These are phyloP conservation scores for Backusella australiensis DNA, from an alignment of 192 early-diverging fungal genomes.

Conservation along the genomic window DNA sequence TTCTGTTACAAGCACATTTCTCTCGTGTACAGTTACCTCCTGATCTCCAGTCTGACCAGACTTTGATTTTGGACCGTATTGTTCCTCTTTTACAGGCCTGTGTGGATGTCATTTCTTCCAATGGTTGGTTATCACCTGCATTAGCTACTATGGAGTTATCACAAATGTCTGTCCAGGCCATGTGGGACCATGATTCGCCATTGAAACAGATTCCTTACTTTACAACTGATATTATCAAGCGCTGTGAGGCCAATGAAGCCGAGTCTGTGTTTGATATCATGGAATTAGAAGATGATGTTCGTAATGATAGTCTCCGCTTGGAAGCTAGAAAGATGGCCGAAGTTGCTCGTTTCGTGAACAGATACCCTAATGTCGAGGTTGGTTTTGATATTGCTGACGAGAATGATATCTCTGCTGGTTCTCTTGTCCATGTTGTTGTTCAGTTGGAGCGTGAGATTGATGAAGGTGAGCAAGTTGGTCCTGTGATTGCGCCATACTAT, in stretches of 20 bases:
- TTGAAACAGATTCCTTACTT: constrained; percentile 93
- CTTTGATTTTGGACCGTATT: constrained; percentile 53
- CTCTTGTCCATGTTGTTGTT: constrained; percentile 64
- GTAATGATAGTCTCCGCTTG: constrained; percentile 63
- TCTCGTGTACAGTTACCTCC: constrained; percentile 83
- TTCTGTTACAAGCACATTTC: constrained; percentile 96
- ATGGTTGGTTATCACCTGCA: constrained; percentile 89
- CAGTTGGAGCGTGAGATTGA: constrained; percentile 87
- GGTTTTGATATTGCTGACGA: constrained; percentile 63
- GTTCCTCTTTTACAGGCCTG: constrained; percentile 89
- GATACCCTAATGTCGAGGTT: constrained; percentile 93
- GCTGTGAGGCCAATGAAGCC: constrained; percentile 66
- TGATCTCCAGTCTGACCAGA: constrained; percentile 93
- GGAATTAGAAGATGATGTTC: constrained; percentile 90
- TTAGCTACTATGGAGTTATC: constrained; percentile 94
- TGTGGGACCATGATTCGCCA: constrained; percentile 92
- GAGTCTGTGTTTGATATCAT: constrained; percentile 91
- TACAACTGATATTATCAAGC: constrained; percentile 64
- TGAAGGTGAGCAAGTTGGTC: constrained; percentile 60
- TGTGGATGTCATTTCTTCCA: constrained; percentile 91
- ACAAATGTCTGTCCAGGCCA: constrained; percentile 96
- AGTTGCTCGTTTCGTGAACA: constrained; percentile 85
- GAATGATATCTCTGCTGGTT: constrained; percentile 60
- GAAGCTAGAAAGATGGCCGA: constrained; percentile 65
- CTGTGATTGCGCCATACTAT: constrained; percentile 92